Conservation (phyloP, 306 rosid species). For the Fagus sylvatica region DNA sequence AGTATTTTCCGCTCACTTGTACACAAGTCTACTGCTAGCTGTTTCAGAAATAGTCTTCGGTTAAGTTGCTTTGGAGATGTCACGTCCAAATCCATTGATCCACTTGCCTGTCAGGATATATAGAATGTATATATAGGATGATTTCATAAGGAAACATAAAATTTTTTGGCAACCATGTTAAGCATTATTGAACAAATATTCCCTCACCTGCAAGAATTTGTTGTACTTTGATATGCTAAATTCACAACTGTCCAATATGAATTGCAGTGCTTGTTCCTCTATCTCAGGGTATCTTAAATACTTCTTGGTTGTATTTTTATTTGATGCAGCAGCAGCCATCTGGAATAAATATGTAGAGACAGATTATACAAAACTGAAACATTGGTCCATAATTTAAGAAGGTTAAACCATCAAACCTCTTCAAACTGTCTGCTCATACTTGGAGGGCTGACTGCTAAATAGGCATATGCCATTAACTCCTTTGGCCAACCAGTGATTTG, state of each 20-base stretch:
- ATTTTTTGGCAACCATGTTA: constrained; percentile 1
- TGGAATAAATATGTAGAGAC: constrained; percentile 34
- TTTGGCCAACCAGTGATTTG: constrained; percentile 90
- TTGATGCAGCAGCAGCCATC: constrained; percentile 93
- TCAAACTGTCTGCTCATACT: constrained; percentile 72
- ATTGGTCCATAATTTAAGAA: constrained; percentile 1
- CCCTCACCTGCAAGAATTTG: constrained; percentile 77
- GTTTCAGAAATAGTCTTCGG: constrained; percentile 82
- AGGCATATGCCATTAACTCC: constrained; percentile 94
- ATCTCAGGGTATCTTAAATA: constrained; percentile 70
- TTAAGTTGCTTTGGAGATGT: constrained; percentile 92
- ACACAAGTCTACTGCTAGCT: constrained; percentile 85
- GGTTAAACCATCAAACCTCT: constrained; percentile 56
- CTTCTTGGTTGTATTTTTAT: constrained; percentile 58
- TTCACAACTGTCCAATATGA: constrained; percentile 83
- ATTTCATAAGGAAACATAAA: background rate
- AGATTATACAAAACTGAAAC: constrained; percentile 14
- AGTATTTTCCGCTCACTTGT: constrained; percentile 81
- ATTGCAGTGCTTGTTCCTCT: constrained; percentile 88
- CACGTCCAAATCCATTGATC: constrained; percentile 88
- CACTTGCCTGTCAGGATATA: constrained; percentile 67
- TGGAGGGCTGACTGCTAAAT: constrained; percentile 83
- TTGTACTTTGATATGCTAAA: constrained; percentile 83
- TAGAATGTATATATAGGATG: constrained; percentile 9
- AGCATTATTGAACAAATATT: background rate